Conservation (phyloP, 2,329 filamentous ascomycete species). For the Diaporthe sp. region DNA sequence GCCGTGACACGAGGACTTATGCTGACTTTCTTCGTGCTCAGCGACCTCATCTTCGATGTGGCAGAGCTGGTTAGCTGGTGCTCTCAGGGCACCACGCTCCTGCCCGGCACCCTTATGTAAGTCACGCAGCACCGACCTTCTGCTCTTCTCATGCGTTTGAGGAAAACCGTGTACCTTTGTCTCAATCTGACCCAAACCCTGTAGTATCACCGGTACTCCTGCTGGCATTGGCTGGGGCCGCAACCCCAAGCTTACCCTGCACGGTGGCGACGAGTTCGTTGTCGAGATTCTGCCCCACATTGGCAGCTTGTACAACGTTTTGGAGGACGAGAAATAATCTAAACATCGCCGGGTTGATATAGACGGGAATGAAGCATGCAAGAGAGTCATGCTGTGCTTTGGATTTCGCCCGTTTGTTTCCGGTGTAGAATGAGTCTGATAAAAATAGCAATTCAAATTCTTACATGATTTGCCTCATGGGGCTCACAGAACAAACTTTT, state of each 20-base stretch:
- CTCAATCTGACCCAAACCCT: not conserved
- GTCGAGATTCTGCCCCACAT: constrained; percentile 59
- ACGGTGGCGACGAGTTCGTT: constrained; percentile 57
- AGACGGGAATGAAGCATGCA: not conserved
- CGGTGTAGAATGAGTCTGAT: not conserved
- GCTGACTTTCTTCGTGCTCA: constrained; percentile 45
- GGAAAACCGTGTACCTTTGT: not conserved
- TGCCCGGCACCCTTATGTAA: constrained; percentile 55
- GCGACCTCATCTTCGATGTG: constrained; percentile 68
- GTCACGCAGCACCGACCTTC: not conserved
- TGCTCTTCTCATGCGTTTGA: too few relatives aligned
- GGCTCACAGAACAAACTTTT: not conserved
- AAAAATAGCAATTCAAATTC: not conserved
- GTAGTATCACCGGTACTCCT: constrained; percentile 56
- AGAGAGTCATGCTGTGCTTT: not conserved
- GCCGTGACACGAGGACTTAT: constrained; percentile 34
- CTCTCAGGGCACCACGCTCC: constrained; percentile 59
- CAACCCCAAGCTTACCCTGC: constrained; percentile 54
- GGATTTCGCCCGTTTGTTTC: not conserved
- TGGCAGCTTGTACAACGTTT: constrained; percentile 57
- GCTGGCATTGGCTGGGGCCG: constrained; percentile 57
- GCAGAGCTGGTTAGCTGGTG: constrained; percentile 58
- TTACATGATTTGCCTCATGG: not conserved
- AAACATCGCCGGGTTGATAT: not conserved
- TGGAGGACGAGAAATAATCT: constrained; percentile 53